These are phyloP conservation scores for Skeletonema potamos DNA, from an alignment of 108 stramenopile genomes.

Conservation along the genomic window DNA sequence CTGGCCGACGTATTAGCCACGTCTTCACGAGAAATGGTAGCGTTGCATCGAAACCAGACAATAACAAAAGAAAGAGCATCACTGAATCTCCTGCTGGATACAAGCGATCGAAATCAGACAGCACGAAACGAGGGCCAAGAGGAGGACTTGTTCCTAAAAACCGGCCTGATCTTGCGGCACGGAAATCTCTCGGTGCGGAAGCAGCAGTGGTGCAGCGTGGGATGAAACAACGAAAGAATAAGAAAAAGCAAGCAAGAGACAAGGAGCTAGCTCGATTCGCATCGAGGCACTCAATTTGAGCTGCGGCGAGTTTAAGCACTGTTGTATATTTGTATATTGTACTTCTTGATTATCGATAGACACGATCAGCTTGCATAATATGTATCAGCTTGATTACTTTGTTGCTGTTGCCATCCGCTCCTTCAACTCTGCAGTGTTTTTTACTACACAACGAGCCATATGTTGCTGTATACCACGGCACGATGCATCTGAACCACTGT, in stretches of 20 bases:
- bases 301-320: not conserved
- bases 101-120: not conserved
- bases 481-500: not conserved
- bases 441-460: slow-evolving; percentile 37
- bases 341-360: not conserved
- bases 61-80: not conserved
- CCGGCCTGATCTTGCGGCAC: slow-evolving; percentile 29
- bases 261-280: slow-evolving; percentile 22
- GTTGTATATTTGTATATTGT: not conserved
- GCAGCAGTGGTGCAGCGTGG: slow-evolving; percentile 22
- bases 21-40: slow-evolving; percentile 22
- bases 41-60: not conserved
- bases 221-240: slow-evolving; percentile 45
- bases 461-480: slow-evolving; percentile 28
- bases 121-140: slow-evolving; percentile 16
- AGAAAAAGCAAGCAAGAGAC: slow-evolving; percentile 43
- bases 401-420: slow-evolving; percentile 23
- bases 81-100: not conserved
- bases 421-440: slow-evolving; percentile 27
- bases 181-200: slow-evolving; percentile 18
- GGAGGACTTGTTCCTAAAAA: slow-evolving; percentile 21
- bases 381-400: not conserved
- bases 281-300: slow-evolving; percentile 4
- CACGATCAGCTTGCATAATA: not conserved
- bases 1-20: slow-evolving; percentile 11